Evolutionary conservation across 352 stramenopile genomes (phyloP).

Genomic region (Aphanomyces invadans): DNA sequence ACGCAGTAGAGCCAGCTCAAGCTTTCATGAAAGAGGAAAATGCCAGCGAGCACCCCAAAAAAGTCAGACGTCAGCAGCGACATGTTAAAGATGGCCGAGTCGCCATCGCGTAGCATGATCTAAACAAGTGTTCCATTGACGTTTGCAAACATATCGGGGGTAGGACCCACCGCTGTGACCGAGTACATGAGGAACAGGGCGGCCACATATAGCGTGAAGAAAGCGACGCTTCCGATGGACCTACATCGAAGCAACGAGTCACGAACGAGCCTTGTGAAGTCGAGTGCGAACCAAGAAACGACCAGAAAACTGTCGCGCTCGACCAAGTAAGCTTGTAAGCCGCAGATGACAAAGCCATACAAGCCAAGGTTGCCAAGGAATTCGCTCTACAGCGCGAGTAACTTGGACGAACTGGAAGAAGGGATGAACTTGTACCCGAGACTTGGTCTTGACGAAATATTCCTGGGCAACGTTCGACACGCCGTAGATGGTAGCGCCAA

Average conservation of each 20-base stretch:
- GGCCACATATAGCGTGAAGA: slow-evolving; percentile 64
- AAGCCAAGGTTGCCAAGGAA: slow-evolving; percentile 92
- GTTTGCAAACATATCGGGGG: slow-evolving; percentile 28
- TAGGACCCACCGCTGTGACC: slow-evolving; percentile 74
- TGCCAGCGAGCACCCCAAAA: slow-evolving; percentile 86
- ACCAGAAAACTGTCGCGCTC: slow-evolving; percentile 50
- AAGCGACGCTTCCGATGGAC: slow-evolving; percentile 47
- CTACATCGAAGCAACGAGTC: slow-evolving; percentile 25
- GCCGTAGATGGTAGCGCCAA: slow-evolving; percentile 88
- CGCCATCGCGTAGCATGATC: slow-evolving; percentile 69
- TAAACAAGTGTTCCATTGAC: slow-evolving; percentile 23
- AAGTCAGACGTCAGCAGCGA: slow-evolving; percentile 94
- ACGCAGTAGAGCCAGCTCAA: slow-evolving; percentile 82
- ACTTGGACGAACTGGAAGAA: neutral
- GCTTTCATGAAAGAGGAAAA: slow-evolving; percentile 82
- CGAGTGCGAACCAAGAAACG: slow-evolving; percentile 36
- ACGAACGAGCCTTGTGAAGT: slow-evolving; percentile 21
- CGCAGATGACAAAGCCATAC: slow-evolving; percentile 87
- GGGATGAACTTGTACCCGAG: slow-evolving; percentile 27
- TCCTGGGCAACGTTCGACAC: slow-evolving; percentile 89
- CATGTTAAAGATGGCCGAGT: slow-evolving; percentile 95
- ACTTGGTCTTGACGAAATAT: slow-evolving; percentile 78
- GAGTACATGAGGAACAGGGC: slow-evolving; percentile 90
- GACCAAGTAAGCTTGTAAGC: slow-evolving; percentile 71
- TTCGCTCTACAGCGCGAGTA: slow-evolving; percentile 47